Conservation (phyloP, 768 basidiomycete species). For the Mycena belliarum region DNA sequence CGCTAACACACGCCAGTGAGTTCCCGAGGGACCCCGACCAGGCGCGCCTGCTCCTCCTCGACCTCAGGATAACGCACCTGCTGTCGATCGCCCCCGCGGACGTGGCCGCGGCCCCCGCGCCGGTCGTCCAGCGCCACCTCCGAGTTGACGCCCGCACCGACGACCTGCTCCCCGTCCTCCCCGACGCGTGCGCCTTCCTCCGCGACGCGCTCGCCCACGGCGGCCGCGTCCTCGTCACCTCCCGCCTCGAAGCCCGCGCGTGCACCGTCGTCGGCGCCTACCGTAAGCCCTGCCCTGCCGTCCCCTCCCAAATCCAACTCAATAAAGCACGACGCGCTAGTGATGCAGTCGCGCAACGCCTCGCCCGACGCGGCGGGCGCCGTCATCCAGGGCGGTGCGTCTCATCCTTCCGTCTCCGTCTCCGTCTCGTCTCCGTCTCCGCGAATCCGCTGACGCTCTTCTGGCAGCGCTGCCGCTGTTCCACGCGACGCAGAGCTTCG, state of each 20-base stretch:
- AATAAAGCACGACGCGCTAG: slow-evolving; percentile 29
- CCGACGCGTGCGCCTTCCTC: slow-evolving; percentile 48
- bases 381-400: slow-evolving; percentile 45
- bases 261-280: slow-evolving; percentile 55
- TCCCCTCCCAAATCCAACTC: slow-evolving; percentile 8
- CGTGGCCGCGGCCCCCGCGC: slow-evolving; percentile 34
- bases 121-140: slow-evolving; percentile 42
- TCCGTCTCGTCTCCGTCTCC: not conserved
- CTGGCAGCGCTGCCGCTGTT: slow-evolving; percentile 62
- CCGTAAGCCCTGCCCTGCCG: slow-evolving; percentile 38
- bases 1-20: slow-evolving; percentile 43
- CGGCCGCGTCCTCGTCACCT: slow-evolving; percentile 57
- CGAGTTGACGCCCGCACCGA: slow-evolving; percentile 41
- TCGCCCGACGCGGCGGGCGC: slow-evolving; percentile 41
- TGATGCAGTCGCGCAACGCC: slow-evolving; percentile 45
- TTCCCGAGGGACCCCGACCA: slow-evolving; percentile 56
- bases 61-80: slow-evolving; percentile 54
- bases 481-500: slow-evolving; percentile 48
- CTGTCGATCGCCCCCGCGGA: slow-evolving; percentile 58
- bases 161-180: slow-evolving; percentile 46
- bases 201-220: slow-evolving; percentile 38
- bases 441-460: no score
- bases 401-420: not conserved
- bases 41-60: slow-evolving; percentile 49
- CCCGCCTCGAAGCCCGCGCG: slow-evolving; percentile 52